Base-by-base conservation (phyloP, 345 rosid species). In the Punica granatum region DNA sequence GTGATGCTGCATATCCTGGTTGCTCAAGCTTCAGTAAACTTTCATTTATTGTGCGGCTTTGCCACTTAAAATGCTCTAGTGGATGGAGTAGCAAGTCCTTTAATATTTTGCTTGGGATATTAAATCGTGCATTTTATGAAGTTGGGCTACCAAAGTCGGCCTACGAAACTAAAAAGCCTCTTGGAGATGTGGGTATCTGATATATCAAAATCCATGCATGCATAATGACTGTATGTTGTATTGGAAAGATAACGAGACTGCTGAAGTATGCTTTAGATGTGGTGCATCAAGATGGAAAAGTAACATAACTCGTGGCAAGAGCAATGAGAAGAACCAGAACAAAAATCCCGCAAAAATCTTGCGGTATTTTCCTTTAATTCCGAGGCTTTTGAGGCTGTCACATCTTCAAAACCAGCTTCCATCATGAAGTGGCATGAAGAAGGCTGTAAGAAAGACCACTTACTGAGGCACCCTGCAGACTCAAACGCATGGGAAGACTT, bases 401-500 rank as follows among this genome's bases (percentile, higher is more conserved):
- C 26, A 26, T 37, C 21, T 18, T 23, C 66, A 1, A 15, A 6
- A 14, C 11, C 19, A 13, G 33, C 33, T n/a, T 9, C 30, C 21
- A 31, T 15, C 8, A 63, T 63, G 42, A 37, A 41, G 19, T 63
- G 49, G 46, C 66, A n/a, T 21, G 66, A 56, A 49, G 67, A 39
- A 69, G 79, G 63, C 16, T 26, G 63, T 37, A 35, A 37, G 7
- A 63, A 63, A 8, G 66, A 63, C 33, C 42, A 41, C 19, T 7
- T 7, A 5, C 6, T 49, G 9, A 13, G 56, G 9, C 56, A 49
- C 9, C 56, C 56, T 49, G 6, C 56, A 14, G 56, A 49, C 26
- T 13, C 6, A 5, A 49, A 7, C 6, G 56, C 56, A 5, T 7
- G 56, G 56, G 9, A 6, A 5, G 6, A 49, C 5, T 5, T 49